Base-by-base conservation (phyloP, 2,329 filamentous ascomycete genomes). In the Alternaria metachromatica region DNA sequence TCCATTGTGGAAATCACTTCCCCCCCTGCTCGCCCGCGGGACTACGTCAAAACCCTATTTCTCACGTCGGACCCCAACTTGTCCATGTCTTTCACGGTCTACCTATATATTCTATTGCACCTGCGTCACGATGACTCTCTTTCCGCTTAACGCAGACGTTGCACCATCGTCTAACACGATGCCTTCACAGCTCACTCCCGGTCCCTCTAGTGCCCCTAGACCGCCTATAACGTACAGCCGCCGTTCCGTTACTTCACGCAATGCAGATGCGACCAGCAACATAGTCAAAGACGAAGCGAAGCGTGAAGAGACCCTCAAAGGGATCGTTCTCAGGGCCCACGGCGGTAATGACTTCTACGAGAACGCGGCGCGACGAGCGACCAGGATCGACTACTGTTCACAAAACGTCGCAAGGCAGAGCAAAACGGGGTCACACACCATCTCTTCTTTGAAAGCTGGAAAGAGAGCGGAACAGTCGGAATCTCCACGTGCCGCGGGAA, bases 211-310 rank as follows among this genome's bases (percentile, higher is more conserved):
- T 30, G 6, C 26, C 23, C 55, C 30, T n/a, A 33, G 58, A 13
- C 46, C 26, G 21, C 26, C 46, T 51, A 20, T 45, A 21, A 33
- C 56, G n/a, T 44, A 60, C 25, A 45, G 25, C 6, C 21, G 6
- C 6, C 20, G 50, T 43, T 26, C 56, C 10, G 11, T 2, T 30
- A 23, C n/a, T 9, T 15, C 26, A 9, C 13, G 26, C 26, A 26
- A 25, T n/a, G 9, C 12, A 20, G 12, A 13, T 9, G 46, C 21
- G 7, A n/a, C 21, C n/a, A 26, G 46, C 15, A 45, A 21, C 11
- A 18, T 37, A 9, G 33, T 37, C 15, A 48, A 61, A 11, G 26
- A 54, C 49, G 62, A 58, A 58, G 48, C 41, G n/a, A 48, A 43
- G 48, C 58, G 58, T 20, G 50, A 26, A 9, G 46, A 53, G 13